phyloP scores from a whole-genome alignment of 2,329 filamentous ascomycete genomes.

The Ilyonectria mors-panacis region DNA sequence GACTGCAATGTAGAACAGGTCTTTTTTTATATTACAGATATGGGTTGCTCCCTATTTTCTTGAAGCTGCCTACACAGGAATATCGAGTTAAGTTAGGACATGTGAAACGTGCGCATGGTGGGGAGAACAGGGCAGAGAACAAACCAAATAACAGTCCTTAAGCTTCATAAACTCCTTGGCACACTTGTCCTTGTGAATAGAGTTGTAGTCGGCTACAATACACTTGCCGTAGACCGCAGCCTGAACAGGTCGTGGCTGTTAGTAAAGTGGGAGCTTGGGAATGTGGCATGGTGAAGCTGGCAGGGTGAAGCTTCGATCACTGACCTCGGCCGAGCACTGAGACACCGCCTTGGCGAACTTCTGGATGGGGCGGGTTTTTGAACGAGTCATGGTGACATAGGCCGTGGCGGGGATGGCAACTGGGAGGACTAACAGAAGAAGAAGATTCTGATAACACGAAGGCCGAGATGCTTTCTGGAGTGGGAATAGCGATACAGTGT shows the following conservation, averaged over 20 bases:
- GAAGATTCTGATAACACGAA: conserved; percentile 3
- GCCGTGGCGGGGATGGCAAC: background rate
- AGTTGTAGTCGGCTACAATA: conserved; percentile 90
- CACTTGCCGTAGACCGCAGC: conserved; percentile 91
- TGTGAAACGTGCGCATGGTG: background rate
- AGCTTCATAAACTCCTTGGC: conserved; percentile 85
- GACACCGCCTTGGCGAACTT: conserved; percentile 69
- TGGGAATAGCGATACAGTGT: background rate
- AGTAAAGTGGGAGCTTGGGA: conserved; percentile 13
- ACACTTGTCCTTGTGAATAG: conserved; percentile 93
- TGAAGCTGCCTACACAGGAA: conserved; percentile 44
- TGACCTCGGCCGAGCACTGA: conserved; percentile 70
- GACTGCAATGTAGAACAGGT: conserved; percentile 25
- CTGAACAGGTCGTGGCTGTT: conserved; percentile 61
- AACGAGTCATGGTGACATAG: conserved; percentile 42
- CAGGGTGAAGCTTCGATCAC: conserved; percentile 24
- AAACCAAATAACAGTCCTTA: conserved; percentile 90
- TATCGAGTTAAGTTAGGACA: conserved; percentile 26
- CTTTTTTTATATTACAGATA: conserved; percentile 12
- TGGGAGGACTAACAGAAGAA: background rate
- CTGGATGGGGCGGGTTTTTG: conserved; percentile 64
- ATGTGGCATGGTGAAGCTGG: background rate
- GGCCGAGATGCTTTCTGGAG: background rate
- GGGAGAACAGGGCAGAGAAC: conserved; percentile 42
- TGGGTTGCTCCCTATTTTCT: conserved; percentile 41